Percentiles rank a stretch among this genome's conserved stretches.
Conservation (phyloP, 2,329 filamentous ascomycete species). For the Ophiostoma sp. region DNA sequence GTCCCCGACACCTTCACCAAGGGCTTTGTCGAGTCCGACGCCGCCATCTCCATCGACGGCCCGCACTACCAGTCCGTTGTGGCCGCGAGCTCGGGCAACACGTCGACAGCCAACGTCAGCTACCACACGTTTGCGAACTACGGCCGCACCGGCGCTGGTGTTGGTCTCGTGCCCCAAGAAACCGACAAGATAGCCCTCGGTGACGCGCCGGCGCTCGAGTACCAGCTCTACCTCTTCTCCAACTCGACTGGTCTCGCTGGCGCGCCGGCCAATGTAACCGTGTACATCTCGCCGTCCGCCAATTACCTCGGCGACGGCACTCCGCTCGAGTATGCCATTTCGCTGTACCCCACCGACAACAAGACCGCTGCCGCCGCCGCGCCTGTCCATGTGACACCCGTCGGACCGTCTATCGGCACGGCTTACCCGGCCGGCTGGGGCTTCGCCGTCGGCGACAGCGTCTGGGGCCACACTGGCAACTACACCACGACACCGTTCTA, state of each 20-base stretch:
- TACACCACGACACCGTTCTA: slow-evolving; percentile 43
- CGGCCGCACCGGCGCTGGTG: slow-evolving; percentile 53
- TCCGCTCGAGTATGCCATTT: slow-evolving; percentile 48
- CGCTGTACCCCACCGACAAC: slow-evolving; percentile 38
- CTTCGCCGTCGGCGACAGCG: slow-evolving; percentile 40
- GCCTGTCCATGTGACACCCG: slow-evolving; percentile 38
- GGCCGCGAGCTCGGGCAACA: slow-evolving; percentile 27
- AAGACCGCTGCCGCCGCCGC: slow-evolving; percentile 28
- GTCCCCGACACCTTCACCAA: slow-evolving; percentile 47
- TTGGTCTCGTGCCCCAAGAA: slow-evolving; percentile 51
- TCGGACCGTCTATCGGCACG: slow-evolving; percentile 39
- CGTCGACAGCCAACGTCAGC: slow-evolving; percentile 31
- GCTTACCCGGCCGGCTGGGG: slow-evolving; percentile 41
- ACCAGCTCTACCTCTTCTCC: slow-evolving; percentile 57
- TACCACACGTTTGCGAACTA: slow-evolving; percentile 51
- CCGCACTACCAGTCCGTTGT: slow-evolving; percentile 45
- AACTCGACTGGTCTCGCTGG: slow-evolving; percentile 32
- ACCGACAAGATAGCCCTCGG: slow-evolving; percentile 45
- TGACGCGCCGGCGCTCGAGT: slow-evolving; percentile 52
- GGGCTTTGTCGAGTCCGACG: slow-evolving; percentile 60
- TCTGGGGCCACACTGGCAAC: slow-evolving; percentile 43
- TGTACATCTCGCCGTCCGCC: slow-evolving; percentile 48
- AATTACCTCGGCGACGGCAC: slow-evolving; percentile 48
- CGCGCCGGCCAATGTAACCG: slow-evolving; percentile 40
- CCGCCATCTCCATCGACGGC: slow-evolving; percentile 51